phyloP scores from a whole-genome alignment of 2,329 filamentous ascomycete species.

The Cercospora sp. region DNA sequence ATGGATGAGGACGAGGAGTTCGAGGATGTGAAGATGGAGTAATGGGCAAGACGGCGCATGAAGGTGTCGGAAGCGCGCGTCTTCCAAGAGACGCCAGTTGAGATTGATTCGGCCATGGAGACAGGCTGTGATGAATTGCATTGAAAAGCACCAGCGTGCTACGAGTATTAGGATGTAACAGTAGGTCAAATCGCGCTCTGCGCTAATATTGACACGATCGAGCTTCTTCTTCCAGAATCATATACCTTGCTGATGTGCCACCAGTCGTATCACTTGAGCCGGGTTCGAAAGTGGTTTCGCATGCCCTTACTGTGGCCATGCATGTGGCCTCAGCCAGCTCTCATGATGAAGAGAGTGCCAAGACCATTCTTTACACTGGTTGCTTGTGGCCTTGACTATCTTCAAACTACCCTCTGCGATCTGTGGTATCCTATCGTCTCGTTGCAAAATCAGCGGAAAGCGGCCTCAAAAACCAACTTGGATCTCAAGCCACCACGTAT shows the following conservation, averaged over 20 bases:
- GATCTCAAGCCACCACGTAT: no score
- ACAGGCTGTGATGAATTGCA: background rate
- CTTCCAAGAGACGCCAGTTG: background rate
- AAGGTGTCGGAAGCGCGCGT: background rate
- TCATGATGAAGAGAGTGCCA: background rate
- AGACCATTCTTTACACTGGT: no score
- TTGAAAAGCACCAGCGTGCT: background rate
- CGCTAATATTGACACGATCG: background rate
- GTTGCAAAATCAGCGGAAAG: background rate
- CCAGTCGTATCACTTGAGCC: background rate
- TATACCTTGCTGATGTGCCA: background rate
- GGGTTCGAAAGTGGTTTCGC: background rate
- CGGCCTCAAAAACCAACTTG: background rate
- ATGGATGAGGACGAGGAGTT: constrained; percentile 56
- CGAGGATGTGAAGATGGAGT: constrained; percentile 38
- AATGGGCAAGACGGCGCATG: background rate
- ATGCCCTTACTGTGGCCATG: no score
- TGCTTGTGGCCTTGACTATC: background rate
- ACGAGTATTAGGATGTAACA: background rate
- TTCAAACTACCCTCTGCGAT: no score
- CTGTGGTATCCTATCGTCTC: background rate
- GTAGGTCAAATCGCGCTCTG: background rate
- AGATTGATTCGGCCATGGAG: background rate
- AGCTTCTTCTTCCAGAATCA: background rate
- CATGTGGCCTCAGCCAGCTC: background rate